These are phyloP conservation scores for Baudoinia panamericana DNA, from an alignment of 495 filamentous ascomycete genomes.

Conservation along the genomic window DNA sequence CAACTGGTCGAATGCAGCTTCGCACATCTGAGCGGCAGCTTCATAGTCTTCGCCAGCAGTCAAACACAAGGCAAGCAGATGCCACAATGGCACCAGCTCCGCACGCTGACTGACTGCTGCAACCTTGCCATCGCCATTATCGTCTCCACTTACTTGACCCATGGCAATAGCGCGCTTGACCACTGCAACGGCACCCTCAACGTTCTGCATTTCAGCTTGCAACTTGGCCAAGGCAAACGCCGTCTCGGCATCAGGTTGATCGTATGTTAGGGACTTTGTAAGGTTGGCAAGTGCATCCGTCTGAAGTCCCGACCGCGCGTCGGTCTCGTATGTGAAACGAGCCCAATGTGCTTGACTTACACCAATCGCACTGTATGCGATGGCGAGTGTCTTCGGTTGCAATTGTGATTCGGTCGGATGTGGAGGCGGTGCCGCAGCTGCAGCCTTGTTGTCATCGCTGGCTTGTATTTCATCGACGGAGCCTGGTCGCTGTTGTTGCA, in stretches of 20 bases:
- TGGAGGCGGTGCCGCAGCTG: conserved; percentile 27
- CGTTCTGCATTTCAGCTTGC: conserved; percentile 66
- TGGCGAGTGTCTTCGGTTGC: conserved; percentile 42
- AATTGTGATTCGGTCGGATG: conserved; percentile 24
- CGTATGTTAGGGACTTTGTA: conserved; percentile 52
- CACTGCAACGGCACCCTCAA: conserved; percentile 61
- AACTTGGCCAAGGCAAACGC: conserved; percentile 68
- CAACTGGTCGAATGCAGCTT: conserved; percentile 83
- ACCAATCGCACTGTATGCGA: conserved; percentile 68
- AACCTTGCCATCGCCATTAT: conserved; percentile 13
- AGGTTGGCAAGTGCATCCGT: conserved; percentile 60
- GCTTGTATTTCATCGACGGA: conserved; percentile 47
- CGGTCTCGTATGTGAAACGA: conserved; percentile 57
- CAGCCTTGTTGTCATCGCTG: conserved; percentile 52
- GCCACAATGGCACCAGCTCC: conserved; percentile 66
- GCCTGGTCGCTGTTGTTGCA: conserved; percentile 33
- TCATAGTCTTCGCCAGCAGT: conserved; percentile 77
- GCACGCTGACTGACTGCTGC: conserved; percentile 39
- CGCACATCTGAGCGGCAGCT: conserved; percentile 64
- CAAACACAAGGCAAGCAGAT: conserved; percentile 71
- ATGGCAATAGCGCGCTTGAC: conserved; percentile 48
- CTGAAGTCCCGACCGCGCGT: conserved; percentile 54
- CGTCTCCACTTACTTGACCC: not conserved
- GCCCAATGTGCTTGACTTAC: conserved; percentile 78
- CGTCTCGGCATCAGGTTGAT: conserved; percentile 51